Evolutionary conservation across 2,329 filamentous ascomycete genomes (phyloP), one percentile per base, ranked within the genome.

Genomic region (Penicillium sp.): DNA sequence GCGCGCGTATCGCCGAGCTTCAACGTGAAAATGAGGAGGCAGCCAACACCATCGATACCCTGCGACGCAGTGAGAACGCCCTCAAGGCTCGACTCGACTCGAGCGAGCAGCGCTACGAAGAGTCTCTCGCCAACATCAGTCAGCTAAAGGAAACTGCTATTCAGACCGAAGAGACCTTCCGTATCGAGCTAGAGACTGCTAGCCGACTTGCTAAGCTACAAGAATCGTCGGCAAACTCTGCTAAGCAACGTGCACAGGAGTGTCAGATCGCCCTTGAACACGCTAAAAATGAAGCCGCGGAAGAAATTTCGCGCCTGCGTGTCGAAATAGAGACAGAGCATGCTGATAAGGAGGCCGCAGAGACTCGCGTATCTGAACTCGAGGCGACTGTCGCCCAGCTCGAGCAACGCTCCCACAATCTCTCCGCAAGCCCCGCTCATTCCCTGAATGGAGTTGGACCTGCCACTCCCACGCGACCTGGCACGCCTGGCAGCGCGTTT

Each of bases 21-120:
- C 91, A 97, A 77, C 91, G 93, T 57, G 87, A 91, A 63, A 91
- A 94, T 68, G 94, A 98, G 69, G 95, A 99, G 68, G 88, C 90
- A 49, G 89, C 86, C 65, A 89, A 91, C 22, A 89, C 86, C 35
- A 85, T 93, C 56, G 92, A 97, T 59, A 86, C 90, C 10, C 81
- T 96, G 24, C 90, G 90, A 73, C 89, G 91, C 42, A 91, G 88
- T 42, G 93, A 97, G 73, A 88, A 91, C 62, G 86, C 91, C 30
- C 85, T 97, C 37, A 90, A 93, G 68, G 88, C 89, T 66, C 89
- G 93, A 42, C 83, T 98, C 35, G 91, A 93, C 30, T 91, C 95
- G 61, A 84, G 96, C 50, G 91, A 94, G 72, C 86, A 89, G 72
- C 97, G 95, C 80, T 89, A 91, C 1, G 93, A 98, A 62, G 92